A percentile compares a stretch with the other conserved stretches of the same genome.
Conservation (phyloP, 2,329 filamentous ascomycete species). For the Phialemoniopsis sp. region DNA sequence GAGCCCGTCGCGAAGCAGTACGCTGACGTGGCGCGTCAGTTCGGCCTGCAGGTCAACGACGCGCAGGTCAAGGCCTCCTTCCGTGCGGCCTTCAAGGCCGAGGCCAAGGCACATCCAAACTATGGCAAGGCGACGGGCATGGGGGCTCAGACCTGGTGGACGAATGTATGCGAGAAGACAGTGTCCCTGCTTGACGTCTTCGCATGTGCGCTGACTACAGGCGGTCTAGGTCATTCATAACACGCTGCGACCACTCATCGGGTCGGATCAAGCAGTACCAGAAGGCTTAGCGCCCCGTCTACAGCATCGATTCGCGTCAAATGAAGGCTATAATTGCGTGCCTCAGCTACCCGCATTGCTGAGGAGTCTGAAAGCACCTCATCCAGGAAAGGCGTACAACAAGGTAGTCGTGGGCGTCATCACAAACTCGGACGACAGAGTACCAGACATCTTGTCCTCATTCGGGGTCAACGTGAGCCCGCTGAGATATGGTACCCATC, state of each 20-base stretch:
- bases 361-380: slow-evolving; percentile 24
- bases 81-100: slow-evolving; percentile 39
- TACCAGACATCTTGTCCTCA: slow-evolving; percentile 46
- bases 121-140: slow-evolving; percentile 51
- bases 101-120: slow-evolving; percentile 46
- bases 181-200: no score
- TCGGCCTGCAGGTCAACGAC: slow-evolving; percentile 40
- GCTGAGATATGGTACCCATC: slow-evolving; percentile 17
- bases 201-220: neutral
- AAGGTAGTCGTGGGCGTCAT: slow-evolving; percentile 50
- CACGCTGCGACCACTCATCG: slow-evolving; percentile 42
- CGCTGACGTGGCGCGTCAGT: slow-evolving; percentile 40
- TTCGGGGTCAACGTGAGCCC: slow-evolving; percentile 45
- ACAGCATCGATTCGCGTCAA: slow-evolving; percentile 47
- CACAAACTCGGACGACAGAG: slow-evolving; percentile 61
- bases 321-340: slow-evolving; percentile 42
- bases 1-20: slow-evolving; percentile 50
- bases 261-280: slow-evolving; percentile 28
- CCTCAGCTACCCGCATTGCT: slow-evolving; percentile 41
- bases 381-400: slow-evolving; percentile 17
- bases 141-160: slow-evolving; percentile 54
- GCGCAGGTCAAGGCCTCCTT: slow-evolving; percentile 28
- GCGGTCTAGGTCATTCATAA: slow-evolving; percentile 44
- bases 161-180: slow-evolving; percentile 37
- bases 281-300: slow-evolving; percentile 40